A percentile compares a stretch with the other conserved stretches of the same genome.
Conservation (phyloP, 2,329 filamentous ascomycete species). For the Calonectria pseudoreteaudii region DNA sequence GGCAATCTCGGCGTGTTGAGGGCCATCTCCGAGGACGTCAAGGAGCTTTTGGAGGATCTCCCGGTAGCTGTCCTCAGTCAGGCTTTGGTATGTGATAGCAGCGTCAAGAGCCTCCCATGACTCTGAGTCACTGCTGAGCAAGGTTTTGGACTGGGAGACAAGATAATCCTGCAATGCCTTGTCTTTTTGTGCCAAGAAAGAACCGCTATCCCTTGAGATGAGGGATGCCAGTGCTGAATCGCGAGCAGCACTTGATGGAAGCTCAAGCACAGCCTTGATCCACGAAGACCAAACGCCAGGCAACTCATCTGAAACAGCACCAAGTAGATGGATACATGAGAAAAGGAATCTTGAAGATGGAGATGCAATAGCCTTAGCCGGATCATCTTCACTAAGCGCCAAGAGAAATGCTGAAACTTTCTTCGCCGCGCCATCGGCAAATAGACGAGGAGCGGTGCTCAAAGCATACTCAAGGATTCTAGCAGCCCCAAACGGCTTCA, state of each 20-base stretch:
- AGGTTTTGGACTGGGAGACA: slow-evolving; percentile 52
- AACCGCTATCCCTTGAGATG: slow-evolving; percentile 58
- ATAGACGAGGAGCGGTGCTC: slow-evolving; percentile 55
- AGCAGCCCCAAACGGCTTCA: slow-evolving; percentile 69
- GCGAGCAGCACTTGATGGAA: slow-evolving; percentile 37
- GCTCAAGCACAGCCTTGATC: slow-evolving; percentile 54
- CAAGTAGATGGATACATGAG: slow-evolving; percentile 70
- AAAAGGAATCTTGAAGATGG: slow-evolving; percentile 76
- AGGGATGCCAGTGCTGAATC: slow-evolving; percentile 56
- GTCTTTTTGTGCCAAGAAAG: slow-evolving; percentile 52
- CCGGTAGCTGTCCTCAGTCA: slow-evolving; percentile 51
- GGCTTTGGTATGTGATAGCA: slow-evolving; percentile 55
- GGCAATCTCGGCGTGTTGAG: slow-evolving; percentile 43
- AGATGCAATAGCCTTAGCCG: slow-evolving; percentile 72
- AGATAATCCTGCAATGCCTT: slow-evolving; percentile 61
- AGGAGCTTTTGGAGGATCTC: slow-evolving; percentile 51
- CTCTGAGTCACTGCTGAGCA: slow-evolving; percentile 47
- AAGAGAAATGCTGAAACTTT: slow-evolving; percentile 58
- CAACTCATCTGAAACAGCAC: slow-evolving; percentile 55
- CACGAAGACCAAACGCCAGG: slow-evolving; percentile 59
- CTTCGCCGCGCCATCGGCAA: slow-evolving; percentile 46
- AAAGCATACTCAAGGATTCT: slow-evolving; percentile 55
- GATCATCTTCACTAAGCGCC: slow-evolving; percentile 65
- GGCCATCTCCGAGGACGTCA: slow-evolving; percentile 44
- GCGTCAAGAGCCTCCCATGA: slow-evolving; percentile 62